Base-by-base conservation (phyloP, 805 yeast genomes). In the Wickerhamiella galacta region DNA sequence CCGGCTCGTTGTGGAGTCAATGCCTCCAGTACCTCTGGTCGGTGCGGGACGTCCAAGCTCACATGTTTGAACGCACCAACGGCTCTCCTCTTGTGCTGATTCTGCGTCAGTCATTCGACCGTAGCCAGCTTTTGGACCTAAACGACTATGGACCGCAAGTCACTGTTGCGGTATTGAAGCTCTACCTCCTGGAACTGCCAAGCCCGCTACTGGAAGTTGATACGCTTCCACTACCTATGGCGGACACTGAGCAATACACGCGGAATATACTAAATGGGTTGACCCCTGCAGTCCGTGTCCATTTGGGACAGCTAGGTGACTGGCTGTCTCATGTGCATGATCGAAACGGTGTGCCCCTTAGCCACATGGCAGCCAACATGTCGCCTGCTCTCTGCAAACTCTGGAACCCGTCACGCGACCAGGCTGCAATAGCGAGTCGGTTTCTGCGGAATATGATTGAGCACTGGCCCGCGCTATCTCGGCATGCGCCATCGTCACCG, bases 311-410 rank as follows among this genome's bases (percentile, higher is more conserved):
- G 20, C 16, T 30, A 5, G 17, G 26, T 20, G 16, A 16, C 31
- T 7, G 35, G 40, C 21, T 32, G 28, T 6, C 15, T 17, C 24
- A 17, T 17, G 22, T 43, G 33, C 9, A 12, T 34, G 20, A 20
- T 15, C 15, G 36, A 29, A 16, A 28, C 35, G 18, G 22, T 31
- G 3, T n/a, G 10, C 11, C 36, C 25, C 25, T 32, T 16, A 26
- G 15, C 11, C 6, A 16, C 4, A 40, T 68, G 16, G 54, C 75
- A 28, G 64, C 60, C 40, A 56, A 68, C 17, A 45, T 75, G 27
- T 59, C 68, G 6, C 70, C 74, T 14, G 63, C 75, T 10, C 42
- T 77, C 20, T 64, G 75, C 35, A 75, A 75, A 28, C 68, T 67
- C 41, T 54, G 53, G 21, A 46, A 59, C 3, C 57, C 64, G 3